These are phyloP conservation scores for Arbutus unedo DNA, from an alignment of 148 eudicot genomes.

Conservation along the genomic window DNA sequence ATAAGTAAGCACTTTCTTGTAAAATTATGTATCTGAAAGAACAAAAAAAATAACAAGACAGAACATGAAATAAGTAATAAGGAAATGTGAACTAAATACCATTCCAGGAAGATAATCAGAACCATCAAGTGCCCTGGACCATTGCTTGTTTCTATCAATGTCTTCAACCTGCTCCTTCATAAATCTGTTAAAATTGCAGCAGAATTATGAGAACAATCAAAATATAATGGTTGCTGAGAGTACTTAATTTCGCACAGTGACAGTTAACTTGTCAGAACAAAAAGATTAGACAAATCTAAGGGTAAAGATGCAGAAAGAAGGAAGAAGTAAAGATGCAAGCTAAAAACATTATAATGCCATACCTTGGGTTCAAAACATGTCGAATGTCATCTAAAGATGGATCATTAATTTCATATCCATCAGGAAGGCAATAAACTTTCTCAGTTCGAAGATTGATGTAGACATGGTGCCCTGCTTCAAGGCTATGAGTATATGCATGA, in stretches of 20 bases:
- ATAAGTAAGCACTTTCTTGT: neutral
- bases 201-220: conserved; percentile 13
- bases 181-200: conserved; percentile 40
- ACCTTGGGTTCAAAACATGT: conserved; percentile 92
- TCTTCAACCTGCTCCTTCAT: conserved; percentile 58
- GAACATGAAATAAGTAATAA: neutral
- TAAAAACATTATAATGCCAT: conserved; percentile 15
- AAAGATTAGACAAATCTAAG: neutral
- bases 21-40: neutral
- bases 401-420: conserved; percentile 90
- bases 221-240: neutral
- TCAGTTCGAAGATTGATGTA: conserved; percentile 82
- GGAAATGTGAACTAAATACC: conserved; percentile 36
- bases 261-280: neutral
- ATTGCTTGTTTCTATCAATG: conserved; percentile 68
- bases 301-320: neutral
- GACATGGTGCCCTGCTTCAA: conserved; percentile 94
- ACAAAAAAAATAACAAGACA: neutral
- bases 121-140: conserved; percentile 99
- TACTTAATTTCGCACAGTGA: conserved; percentile 1
- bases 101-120: conserved; percentile 97
- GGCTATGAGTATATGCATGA: conserved; percentile 91
- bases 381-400: conserved; percentile 91
- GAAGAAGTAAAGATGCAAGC: neutral
- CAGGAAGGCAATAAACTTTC: conserved; percentile 94